phyloP scores from a whole-genome alignment of 495 filamentous ascomycete genomes.

The Penicillium goetzii region DNA sequence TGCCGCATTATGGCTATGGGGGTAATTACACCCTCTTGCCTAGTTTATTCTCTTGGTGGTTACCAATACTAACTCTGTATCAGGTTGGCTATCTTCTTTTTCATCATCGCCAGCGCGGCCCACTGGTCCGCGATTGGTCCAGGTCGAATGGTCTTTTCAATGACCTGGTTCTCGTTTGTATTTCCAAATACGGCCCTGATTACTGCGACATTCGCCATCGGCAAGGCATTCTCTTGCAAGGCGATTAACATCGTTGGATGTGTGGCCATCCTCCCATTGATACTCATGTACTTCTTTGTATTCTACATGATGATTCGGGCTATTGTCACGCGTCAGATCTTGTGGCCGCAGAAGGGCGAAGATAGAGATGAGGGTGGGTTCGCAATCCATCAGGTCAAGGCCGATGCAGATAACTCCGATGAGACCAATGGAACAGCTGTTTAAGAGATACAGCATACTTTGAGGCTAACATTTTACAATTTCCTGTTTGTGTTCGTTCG shows the following conservation, averaged over 20 bases:
- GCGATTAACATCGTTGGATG: conserved; percentile 70
- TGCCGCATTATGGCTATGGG: conserved; percentile 81
- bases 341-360: conserved; percentile 75
- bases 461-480: not conserved
- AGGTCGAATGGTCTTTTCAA: conserved; percentile 72
- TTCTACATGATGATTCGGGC: conserved; percentile 71
- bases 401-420: conserved; percentile 20
- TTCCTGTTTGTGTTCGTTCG: not conserved
- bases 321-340: conserved; percentile 62
- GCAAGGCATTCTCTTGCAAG: conserved; percentile 61
- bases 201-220: conserved; percentile 75
- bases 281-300: conserved; percentile 73
- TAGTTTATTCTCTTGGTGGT: not conserved
- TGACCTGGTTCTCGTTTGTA: conserved; percentile 88
- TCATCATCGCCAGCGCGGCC: conserved; percentile 75
- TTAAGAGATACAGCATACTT: not conserved
- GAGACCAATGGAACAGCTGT: conserved; percentile 7
- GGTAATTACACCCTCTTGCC: conserved; percentile 34
- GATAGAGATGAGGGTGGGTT: conserved; percentile 66
- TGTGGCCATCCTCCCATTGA: conserved; percentile 61
- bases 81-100: conserved; percentile 81
- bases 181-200: conserved; percentile 84
- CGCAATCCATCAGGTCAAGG: conserved; percentile 41
- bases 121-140: conserved; percentile 71
- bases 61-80: conserved; percentile 15